Evolutionary conservation across 257 asterid species (phyloP).

Genomic region (Scutellaria galericulata): DNA sequence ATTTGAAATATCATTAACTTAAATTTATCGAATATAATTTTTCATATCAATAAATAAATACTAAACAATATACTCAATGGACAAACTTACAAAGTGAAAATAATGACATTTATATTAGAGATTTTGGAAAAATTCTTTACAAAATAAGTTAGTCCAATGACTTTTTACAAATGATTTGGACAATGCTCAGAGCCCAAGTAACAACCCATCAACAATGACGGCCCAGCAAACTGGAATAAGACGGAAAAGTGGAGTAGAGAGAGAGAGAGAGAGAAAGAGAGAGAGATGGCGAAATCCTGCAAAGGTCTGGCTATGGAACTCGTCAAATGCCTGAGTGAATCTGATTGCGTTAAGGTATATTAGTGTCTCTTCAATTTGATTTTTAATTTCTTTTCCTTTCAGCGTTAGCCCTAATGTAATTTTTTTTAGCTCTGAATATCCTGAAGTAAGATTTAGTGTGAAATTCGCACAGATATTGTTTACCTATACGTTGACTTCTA

Average conservation of each 20-base stretch:
- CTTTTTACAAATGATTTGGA: too few species aligned
- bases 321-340: slow-evolving; percentile 92
- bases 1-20: too few species aligned
- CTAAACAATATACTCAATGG: too few species aligned
- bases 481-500: background rate
- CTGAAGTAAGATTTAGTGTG: background rate
- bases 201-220: too few species aligned
- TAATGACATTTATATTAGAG: too few species aligned
- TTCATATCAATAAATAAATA: too few species aligned
- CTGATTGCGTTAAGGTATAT: slow-evolving; percentile 86
- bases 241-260: background rate
- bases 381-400: background rate
- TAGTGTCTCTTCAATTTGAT: background rate
- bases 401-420: background rate
- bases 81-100: too few species aligned
- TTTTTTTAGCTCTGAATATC: background rate
- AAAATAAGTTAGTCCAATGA: too few species aligned
- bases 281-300: slow-evolving; percentile 84
- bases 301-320: slow-evolving; percentile 91
- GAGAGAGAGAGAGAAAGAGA: background rate
- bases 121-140: too few species aligned
- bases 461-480: background rate
- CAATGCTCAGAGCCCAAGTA: too few species aligned
- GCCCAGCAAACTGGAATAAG: too few species aligned
- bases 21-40: too few species aligned